A percentile compares a stretch with the other conserved stretches of the same genome.
phyloP scores from a whole-genome alignment of 331 rosid genomes.

The Malus hybrid region DNA sequence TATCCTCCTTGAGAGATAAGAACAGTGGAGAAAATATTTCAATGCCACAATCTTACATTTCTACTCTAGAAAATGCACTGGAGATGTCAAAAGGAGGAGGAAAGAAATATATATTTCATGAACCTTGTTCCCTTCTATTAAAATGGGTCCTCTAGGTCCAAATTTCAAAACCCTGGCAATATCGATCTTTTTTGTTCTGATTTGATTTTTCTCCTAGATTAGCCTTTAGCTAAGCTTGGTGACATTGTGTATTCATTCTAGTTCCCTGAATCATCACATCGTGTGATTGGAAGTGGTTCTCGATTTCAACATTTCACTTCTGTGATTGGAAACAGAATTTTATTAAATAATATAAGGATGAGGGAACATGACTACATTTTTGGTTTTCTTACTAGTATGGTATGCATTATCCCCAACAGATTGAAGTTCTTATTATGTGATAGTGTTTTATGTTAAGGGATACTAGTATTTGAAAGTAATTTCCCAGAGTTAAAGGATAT shows the following conservation, averaged over 20 bases:
- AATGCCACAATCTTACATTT: background rate
- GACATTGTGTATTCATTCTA: background rate
- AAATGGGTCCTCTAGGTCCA: background rate
- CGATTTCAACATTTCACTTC: background rate
- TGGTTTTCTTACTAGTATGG: background rate
- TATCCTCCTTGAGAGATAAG: background rate
- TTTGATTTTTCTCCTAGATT: background rate
- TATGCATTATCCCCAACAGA: background rate
- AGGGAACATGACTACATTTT: background rate
- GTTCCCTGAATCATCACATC: background rate
- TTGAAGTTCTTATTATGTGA: background rate
- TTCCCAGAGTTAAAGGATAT: background rate
- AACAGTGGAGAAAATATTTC: background rate
- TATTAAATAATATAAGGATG: background rate
- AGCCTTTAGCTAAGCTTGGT: background rate
- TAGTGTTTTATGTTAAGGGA: background rate
- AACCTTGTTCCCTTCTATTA: conserved; percentile 1
- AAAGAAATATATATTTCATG: background rate
- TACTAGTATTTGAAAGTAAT: background rate
- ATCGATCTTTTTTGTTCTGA: background rate
- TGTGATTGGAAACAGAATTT: background rate
- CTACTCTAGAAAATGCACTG: background rate
- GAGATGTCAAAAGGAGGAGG: background rate
- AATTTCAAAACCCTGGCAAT: background rate
- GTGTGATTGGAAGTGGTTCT: background rate